Evolutionary conservation across 257 asterid genomes (phyloP).

Genomic region (Coffea canephora): DNA sequence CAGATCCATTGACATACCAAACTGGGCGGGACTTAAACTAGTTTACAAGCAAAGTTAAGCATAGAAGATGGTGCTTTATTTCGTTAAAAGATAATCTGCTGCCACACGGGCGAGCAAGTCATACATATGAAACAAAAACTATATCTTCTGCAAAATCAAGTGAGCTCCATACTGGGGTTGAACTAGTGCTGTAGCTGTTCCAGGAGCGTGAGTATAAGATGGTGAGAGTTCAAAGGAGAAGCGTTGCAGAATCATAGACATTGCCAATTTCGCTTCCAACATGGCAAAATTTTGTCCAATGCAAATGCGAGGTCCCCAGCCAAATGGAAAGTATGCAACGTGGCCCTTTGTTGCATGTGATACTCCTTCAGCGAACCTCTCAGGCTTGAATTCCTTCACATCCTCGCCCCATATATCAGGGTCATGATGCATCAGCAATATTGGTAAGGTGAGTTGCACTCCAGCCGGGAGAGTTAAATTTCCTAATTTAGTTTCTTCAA

Average conservation of each 20-base stretch:
- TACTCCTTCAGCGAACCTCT: slow-evolving; percentile 17
- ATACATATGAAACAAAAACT: background rate
- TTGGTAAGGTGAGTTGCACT: background rate
- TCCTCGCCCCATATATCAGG: slow-evolving; percentile 25
- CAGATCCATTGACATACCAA: too few relatives aligned
- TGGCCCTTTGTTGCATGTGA: slow-evolving; percentile 16
- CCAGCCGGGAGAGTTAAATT: slow-evolving; percentile 13
- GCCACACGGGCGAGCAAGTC: too few relatives aligned
- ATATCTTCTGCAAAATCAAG: slow-evolving; percentile 1
- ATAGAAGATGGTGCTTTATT: too few relatives aligned
- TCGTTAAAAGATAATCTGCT: too few relatives aligned
- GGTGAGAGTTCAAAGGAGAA: slow-evolving; percentile 24
- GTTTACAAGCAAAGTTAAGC: too few relatives aligned
- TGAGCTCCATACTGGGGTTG: slow-evolving; percentile 14
- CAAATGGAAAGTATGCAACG: slow-evolving; percentile 18
- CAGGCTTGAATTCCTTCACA: slow-evolving; percentile 24
- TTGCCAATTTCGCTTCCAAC: slow-evolving; percentile 15
- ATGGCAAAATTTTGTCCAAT: slow-evolving; percentile 19
- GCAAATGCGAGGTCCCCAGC: slow-evolving; percentile 23
- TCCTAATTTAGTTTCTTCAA: slow-evolving; percentile 10
- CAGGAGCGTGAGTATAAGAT: slow-evolving; percentile 3
- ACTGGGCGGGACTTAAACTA: too few relatives aligned
- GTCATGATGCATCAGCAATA: slow-evolving; percentile 16
- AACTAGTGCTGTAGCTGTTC: background rate
- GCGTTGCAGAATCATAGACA: slow-evolving; percentile 22